A percentile compares a stretch with the other conserved stretches of the same genome.
phyloP scores from a whole-genome alignment of 805 yeast genomes.

The Spathaspora gorwiae region DNA sequence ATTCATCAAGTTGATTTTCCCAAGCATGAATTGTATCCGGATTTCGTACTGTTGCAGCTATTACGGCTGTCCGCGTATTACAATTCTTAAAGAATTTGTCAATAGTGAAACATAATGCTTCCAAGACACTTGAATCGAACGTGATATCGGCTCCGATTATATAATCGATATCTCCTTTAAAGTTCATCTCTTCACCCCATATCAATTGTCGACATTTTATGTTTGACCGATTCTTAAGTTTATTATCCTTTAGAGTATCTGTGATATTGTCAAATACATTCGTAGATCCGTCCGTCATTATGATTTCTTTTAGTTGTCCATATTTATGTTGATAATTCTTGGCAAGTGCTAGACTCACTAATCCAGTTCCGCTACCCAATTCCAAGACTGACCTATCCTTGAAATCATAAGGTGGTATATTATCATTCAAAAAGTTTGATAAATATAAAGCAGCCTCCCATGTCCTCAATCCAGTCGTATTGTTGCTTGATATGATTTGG shows the following conservation, averaged over 20 bases:
- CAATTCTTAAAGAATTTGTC: conserved; percentile 26
- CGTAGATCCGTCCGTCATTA: conserved; percentile 67
- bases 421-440: conserved; percentile 41
- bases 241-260: conserved; percentile 45
- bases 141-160: conserved; percentile 86
- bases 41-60: conserved; percentile 78
- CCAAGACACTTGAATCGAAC: conserved; percentile 63
- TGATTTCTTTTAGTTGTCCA: conserved; percentile 21
- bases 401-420: conserved; percentile 8
- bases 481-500: conserved; percentile 59
- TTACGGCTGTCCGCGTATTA: conserved; percentile 31
- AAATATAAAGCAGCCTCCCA: conserved; percentile 89
- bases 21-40: conserved; percentile 26
- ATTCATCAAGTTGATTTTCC: conserved; percentile 21
- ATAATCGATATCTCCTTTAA: conserved; percentile 32
- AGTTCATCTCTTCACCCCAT: conserved; percentile 47
- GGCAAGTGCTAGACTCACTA: conserved; percentile 53
- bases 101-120: conserved; percentile 49
- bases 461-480: conserved; percentile 85
- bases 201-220: conserved; percentile 30
- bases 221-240: conserved; percentile 7
- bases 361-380: conserved; percentile 87
- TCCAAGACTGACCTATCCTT: conserved; percentile 49
- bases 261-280: conserved; percentile 45
- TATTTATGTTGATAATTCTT: conserved; percentile 15